phyloP scores from a whole-genome alignment of 139 green algal species.

The Micractinium sp. region DNA sequence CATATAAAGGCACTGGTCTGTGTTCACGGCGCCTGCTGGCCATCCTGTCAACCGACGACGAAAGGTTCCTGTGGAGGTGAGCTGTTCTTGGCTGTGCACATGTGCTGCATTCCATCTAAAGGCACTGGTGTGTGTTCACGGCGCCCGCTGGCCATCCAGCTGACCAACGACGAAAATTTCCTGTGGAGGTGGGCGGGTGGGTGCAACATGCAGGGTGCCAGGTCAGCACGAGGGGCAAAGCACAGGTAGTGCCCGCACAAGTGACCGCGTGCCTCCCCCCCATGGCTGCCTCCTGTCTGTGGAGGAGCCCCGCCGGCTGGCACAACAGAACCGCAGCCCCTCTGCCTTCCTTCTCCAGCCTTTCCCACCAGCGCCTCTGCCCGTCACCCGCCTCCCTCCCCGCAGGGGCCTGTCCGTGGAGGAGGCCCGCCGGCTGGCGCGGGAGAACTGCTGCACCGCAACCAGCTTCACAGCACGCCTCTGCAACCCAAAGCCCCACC shows the following conservation, averaged over 20 bases:
- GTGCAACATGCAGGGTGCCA: no score
- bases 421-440: constrained; percentile 81
- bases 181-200: constrained; percentile 88
- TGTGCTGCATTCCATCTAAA: no score
- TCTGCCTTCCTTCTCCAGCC: no score
- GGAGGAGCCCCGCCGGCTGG: constrained; percentile 84
- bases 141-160: constrained; percentile 98
- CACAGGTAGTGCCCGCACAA: no score
- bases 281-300: constrained; percentile 62
- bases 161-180: constrained; percentile 98
- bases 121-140: no score
- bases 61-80: constrained; percentile 93
- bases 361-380: not conserved
- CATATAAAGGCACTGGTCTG: no score
- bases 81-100: not conserved
- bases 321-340: constrained; percentile 88
- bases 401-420: constrained; percentile 58
- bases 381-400: no score
- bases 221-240: no score
- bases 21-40: no score
- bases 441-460: constrained; percentile 86
- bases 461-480: not conserved
- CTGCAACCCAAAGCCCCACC: not conserved
- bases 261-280: no score
- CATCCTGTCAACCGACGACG: constrained; percentile 98